These are phyloP conservation scores for Hypoxylon cercidicola DNA, from an alignment of 495 filamentous ascomycete species.

Conservation along the genomic window DNA sequence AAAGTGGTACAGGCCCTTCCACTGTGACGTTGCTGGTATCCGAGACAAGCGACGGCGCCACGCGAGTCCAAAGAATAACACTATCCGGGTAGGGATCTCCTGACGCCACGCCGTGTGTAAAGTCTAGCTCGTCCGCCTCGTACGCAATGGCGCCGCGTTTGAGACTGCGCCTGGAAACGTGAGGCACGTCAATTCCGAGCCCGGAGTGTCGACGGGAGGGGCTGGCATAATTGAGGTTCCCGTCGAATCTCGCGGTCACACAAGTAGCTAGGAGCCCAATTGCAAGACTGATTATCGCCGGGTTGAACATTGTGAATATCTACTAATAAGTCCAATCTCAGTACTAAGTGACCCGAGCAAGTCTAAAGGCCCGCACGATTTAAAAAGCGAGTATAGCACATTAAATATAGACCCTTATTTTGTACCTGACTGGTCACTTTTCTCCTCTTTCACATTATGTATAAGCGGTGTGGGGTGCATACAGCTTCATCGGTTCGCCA, in stretches of 20 bases:
- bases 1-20: conserved; percentile 63
- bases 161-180: conserved; percentile 50
- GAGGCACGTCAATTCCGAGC: conserved; percentile 64
- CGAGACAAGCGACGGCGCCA: conserved; percentile 64
- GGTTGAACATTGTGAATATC: conserved; percentile 18
- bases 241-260: conserved; percentile 41
- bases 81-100: conserved; percentile 73
- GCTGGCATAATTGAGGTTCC: conserved; percentile 69
- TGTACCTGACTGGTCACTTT: conserved; percentile 4
- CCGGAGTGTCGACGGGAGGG: conserved; percentile 67
- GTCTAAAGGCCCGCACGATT: not conserved
- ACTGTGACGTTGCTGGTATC: conserved; percentile 67
- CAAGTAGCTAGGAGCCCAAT: conserved; percentile 10
- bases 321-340: conserved; percentile 4
- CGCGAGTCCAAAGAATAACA: conserved; percentile 75
- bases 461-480: conserved; percentile 31
- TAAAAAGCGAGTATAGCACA: not conserved
- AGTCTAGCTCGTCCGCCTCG: conserved; percentile 61
- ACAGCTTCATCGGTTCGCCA: not conserved
- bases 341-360: not conserved
- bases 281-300: conserved; percentile 19
- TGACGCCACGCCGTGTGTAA: conserved; percentile 76
- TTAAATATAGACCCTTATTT: conserved; percentile 20
- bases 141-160: conserved; percentile 68
- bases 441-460: conserved; percentile 16